Conservation (phyloP, 495 filamentous ascomycete species). For the Astrocystis sublimbata region DNA sequence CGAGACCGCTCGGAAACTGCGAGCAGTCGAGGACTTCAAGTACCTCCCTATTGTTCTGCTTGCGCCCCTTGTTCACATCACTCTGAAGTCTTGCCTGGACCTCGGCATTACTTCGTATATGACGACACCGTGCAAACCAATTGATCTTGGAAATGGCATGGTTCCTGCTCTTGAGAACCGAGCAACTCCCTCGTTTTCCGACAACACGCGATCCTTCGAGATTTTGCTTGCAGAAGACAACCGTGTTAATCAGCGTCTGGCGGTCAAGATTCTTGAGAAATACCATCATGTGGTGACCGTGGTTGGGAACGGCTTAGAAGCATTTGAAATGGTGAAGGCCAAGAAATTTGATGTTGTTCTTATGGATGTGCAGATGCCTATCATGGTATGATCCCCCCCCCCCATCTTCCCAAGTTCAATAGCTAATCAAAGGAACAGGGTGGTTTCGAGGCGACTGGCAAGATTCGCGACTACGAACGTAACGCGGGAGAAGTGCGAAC, state of each 20-base stretch:
- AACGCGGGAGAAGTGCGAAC: conserved; percentile 75
- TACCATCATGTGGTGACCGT: conserved; percentile 97
- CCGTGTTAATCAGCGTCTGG: conserved; percentile 92
- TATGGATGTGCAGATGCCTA: conserved; percentile 99
- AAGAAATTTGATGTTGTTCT: conserved; percentile 94
- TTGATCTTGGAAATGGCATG: conserved; percentile 97
- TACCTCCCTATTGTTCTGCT: conserved; percentile 96
- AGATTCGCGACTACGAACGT: conserved; percentile 93
- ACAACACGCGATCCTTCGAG: conserved; percentile 94
- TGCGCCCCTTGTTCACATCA: conserved; percentile 87
- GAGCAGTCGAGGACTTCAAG: conserved; percentile 91
- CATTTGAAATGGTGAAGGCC: conserved; percentile 82
- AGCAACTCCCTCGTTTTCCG: conserved; percentile 85
- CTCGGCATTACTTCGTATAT: conserved; percentile 97
- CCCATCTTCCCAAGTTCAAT: background rate
- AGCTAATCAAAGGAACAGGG: conserved; percentile 57
- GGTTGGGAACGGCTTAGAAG: conserved; percentile 91
- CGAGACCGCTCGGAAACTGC: conserved; percentile 79
- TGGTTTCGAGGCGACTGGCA: conserved; percentile 95
- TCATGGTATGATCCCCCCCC: conserved; percentile 64
- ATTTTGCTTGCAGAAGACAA: conserved; percentile 98
- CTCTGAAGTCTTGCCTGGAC: conserved; percentile 91
- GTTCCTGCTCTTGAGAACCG: conserved; percentile 95
- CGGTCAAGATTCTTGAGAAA: conserved; percentile 96
- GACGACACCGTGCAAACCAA: conserved; percentile 94